phyloP scores from a whole-genome alignment of 2,329 filamentous ascomycete species.

The Chaetomium sp. region DNA sequence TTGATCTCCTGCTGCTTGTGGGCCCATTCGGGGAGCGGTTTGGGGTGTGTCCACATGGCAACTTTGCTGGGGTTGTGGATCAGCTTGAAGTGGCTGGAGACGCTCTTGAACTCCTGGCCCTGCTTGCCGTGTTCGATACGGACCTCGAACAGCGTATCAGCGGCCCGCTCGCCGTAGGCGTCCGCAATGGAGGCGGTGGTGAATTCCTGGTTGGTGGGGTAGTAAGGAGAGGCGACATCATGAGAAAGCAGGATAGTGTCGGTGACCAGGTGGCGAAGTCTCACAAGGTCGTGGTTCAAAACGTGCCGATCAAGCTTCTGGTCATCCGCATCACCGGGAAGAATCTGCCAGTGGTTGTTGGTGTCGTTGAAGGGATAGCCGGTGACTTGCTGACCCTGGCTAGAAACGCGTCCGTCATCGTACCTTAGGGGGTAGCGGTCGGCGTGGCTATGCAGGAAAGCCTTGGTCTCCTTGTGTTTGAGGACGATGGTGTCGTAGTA shows the following conservation, averaged over 20 bases:
- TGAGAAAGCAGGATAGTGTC: constrained; percentile 84
- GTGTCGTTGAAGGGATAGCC: constrained; percentile 98
- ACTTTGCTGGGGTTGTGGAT: constrained; percentile 93
- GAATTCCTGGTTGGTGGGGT: constrained; percentile 97
- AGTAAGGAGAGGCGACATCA: constrained; percentile 94
- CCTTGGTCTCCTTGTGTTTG: constrained; percentile 94
- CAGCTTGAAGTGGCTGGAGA: constrained; percentile 91
- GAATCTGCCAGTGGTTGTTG: constrained; percentile 96
- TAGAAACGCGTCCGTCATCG: constrained; percentile 94
- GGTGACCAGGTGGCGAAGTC: constrained; percentile 80
- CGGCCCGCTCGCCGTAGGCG: constrained; percentile 65
- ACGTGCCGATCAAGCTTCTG: constrained; percentile 58
- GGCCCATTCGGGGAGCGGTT: constrained; percentile 92
- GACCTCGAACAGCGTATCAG: constrained; percentile 91
- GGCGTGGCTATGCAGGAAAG: constrained; percentile 88
- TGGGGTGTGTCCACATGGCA: constrained; percentile 98
- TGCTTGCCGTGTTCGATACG: constrained; percentile 80
- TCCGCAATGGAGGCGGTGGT: constrained; percentile 71
- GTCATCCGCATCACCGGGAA: constrained; percentile 60
- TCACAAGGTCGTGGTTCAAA: constrained; percentile 76
- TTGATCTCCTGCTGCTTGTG: constrained; percentile 99
- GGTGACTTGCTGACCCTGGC: constrained; percentile 95
- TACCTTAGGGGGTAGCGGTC: constrained; percentile 90
- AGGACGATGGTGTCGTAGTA: constrained; percentile 87
- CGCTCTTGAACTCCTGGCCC: constrained; percentile 78